These are phyloP conservation scores for Coemansia sp. DNA, from an alignment of 192 early-diverging fungal genomes.

Conservation along the genomic window DNA sequence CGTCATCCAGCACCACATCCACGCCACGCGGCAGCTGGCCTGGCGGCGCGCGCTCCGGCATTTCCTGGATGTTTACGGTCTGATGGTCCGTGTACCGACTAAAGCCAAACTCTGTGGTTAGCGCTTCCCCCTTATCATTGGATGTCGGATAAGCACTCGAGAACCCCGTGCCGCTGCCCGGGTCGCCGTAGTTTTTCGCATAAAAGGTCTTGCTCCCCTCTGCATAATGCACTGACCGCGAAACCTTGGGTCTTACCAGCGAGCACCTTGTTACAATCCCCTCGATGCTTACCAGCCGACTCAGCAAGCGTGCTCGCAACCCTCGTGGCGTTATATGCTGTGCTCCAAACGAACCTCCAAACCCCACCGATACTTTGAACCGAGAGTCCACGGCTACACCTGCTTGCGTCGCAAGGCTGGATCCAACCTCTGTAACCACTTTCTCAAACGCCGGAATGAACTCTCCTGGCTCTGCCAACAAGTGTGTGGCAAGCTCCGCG, in stretches of 20 bases:
- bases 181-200: conserved; percentile 83
- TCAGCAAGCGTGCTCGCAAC: conserved; percentile 73
- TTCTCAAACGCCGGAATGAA: conserved; percentile 80
- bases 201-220: conserved; percentile 80
- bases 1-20: conserved; percentile 94
- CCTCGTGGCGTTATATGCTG: conserved; percentile 84
- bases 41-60: conserved; percentile 96
- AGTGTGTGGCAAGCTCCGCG: conserved; percentile 65
- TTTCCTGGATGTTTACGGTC: conserved; percentile 93
- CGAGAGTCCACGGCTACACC: conserved; percentile 15
- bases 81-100: conserved; percentile 91
- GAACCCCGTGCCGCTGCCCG: conserved; percentile 68
- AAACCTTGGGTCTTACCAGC: conserved; percentile 92
- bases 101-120: conserved; percentile 91
- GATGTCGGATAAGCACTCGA: conserved; percentile 87
- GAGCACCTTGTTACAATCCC: conserved; percentile 98
- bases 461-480: conserved; percentile 74
- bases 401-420: conserved; percentile 1
- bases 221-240: conserved; percentile 87
- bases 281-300: conserved; percentile 89
- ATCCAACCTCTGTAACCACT: conserved; percentile 32
- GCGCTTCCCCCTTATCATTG: conserved; percentile 87
- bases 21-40: conserved; percentile 91
- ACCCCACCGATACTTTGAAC: conserved; percentile 65
- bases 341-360: conserved; percentile 91